Conservation (phyloP, 345 rosid species). For the Euphorbia peplus region DNA sequence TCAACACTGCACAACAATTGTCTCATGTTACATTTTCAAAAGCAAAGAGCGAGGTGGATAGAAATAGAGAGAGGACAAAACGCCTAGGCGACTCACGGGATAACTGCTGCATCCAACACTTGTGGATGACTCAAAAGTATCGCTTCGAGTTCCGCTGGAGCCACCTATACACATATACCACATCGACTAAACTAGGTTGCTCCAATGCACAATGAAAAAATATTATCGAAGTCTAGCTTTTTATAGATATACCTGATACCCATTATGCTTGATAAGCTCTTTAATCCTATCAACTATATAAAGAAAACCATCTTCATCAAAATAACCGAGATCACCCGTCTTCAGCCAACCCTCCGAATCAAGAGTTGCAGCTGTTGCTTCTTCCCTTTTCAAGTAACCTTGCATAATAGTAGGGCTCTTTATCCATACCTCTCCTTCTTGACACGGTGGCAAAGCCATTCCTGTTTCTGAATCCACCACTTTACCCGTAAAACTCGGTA, state of each 20-base stretch:
- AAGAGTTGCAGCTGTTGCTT: conserved; percentile 46
- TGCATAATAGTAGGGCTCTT: conserved; percentile 48
- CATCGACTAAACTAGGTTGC: no score
- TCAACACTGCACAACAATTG: conserved; percentile 38
- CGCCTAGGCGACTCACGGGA: conserved; percentile 40
- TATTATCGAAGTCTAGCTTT: not conserved
- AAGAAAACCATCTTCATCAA: conserved; percentile 51
- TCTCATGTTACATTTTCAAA: not conserved
- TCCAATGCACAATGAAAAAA: not conserved
- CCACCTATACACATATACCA: conserved; percentile 41
- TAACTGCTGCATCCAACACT: conserved; percentile 53
- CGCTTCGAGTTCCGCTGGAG: conserved; percentile 67
- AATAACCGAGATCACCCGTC: conserved; percentile 62
- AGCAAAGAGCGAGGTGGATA: not conserved
- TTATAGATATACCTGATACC: conserved; percentile 42
- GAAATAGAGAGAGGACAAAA: not conserved
- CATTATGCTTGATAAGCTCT: conserved; percentile 73
- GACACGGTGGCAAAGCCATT: conserved; percentile 31
- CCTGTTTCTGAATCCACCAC: conserved; percentile 46
- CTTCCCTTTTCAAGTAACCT: conserved; percentile 46
- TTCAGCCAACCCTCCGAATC: conserved; percentile 53
- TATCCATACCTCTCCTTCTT: conserved; percentile 52
- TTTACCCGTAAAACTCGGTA: conserved; percentile 43
- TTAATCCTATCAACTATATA: conserved; percentile 58
- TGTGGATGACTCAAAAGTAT: conserved; percentile 49